Evolutionary conservation across 169 alveolate species (phyloP), one percentile per base, ranked within the genome.

Genomic region (Toxoplasma gondii): DNA sequence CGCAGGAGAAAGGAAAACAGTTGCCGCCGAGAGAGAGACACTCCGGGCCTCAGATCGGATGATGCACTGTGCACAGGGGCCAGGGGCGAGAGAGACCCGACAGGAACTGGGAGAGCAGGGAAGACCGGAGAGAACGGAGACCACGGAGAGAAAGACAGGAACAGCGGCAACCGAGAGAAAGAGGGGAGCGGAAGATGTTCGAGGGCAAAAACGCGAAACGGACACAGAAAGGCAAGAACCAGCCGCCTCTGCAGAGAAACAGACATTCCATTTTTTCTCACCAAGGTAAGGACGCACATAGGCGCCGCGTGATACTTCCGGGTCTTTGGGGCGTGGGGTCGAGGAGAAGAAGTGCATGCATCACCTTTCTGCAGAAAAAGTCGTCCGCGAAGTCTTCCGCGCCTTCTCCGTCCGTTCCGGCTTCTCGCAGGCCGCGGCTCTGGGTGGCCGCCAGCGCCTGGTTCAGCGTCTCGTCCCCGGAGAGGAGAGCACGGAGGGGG

Each of bases 321-420:
- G 67, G 53, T 2, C 53, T 2, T 16, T 24, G 67, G 4, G 90
- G 90, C 36, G n/a, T 16, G 9, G 44, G 38, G 41, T 82, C 90
- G 67, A 82, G 90, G 19, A 82, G 90, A 17, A 82, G 90, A 29
- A 82, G 67, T 39, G 67, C 90, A 43, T 82, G 90, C 90, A 82
- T 41, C 64, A 82, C 31, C 64, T 38, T 27, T 22, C 12, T 41
- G 29, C n/a, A 82, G 43, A 43, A 67, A 36, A 17, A 29, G 31
- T 17, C 88, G 38, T 27, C 69, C 4, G 34, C 64, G n/a, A n/a
- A 17, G 19, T 70, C 83, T 70, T 70, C 83, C 44, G 10, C 83
- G 10, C 34, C 39, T 7, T 78, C 86, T 78, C n/a, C 49, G 39
- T 45, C 44, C 31, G 24, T 31, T 16, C 1, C 22, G 4, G 58